Conservation (phyloP, 768 basidiomycete genomes). For the Erythrobasidium yunnanense region DNA sequence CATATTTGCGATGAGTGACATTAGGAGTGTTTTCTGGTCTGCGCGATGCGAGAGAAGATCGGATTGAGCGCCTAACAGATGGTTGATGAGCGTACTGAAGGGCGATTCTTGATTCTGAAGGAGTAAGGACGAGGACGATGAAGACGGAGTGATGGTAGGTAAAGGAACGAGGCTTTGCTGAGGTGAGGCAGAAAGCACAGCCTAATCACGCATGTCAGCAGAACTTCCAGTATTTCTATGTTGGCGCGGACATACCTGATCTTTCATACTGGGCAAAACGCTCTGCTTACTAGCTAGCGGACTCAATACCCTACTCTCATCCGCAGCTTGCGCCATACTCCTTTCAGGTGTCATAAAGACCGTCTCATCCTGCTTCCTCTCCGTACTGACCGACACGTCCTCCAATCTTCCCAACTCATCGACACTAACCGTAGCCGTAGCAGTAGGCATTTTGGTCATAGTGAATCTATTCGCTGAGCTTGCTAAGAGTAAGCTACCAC, state of each 20-base stretch:
- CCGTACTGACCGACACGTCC: background rate
- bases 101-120: constrained; percentile 10
- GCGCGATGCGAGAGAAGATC: constrained; percentile 21
- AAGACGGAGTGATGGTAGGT: constrained; percentile 12
- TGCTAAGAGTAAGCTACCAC: background rate
- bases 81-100: constrained; percentile 5
- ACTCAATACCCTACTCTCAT: no score
- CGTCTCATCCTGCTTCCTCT: background rate
- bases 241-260: no score
- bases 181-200: no score
- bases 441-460: background rate
- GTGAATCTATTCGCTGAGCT: background rate
- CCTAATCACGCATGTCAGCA: no score
- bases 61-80: constrained; percentile 13
- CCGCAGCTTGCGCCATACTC: background rate
- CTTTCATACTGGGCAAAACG: no score
- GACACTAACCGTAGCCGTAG: no score
- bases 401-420: background rate
- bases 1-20: constrained; percentile 14
- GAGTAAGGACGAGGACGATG: constrained; percentile 9
- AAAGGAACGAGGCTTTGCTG: background rate
- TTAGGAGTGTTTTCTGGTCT: constrained; percentile 20
- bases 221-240: no score
- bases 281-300: no score
- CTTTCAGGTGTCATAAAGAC: background rate